Conservation (phyloP, 768 basidiomycete genomes). For the Mycena galopus region DNA sequence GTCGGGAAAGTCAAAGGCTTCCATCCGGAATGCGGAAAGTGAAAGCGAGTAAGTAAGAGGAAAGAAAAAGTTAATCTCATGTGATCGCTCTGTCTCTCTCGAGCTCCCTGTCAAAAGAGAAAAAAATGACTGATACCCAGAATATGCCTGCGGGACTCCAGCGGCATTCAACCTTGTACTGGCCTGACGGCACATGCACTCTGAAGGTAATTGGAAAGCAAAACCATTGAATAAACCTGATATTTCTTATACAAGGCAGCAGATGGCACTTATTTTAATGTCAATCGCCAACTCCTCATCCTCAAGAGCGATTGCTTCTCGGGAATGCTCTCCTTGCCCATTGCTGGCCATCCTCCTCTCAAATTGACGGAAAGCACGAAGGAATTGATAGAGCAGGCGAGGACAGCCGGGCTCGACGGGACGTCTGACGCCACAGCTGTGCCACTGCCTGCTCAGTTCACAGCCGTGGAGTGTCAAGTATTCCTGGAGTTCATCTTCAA, state of each 20-base stretch:
- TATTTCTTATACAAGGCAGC: background rate
- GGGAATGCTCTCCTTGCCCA: background rate
- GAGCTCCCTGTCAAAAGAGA: too few species aligned
- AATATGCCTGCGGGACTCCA: background rate
- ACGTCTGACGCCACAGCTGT: background rate
- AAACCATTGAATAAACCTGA: background rate
- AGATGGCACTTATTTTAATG: background rate
- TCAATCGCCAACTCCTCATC: background rate
- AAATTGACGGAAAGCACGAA: background rate
- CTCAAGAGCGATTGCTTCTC: background rate
- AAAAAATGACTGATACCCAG: background rate
- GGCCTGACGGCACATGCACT: constrained; percentile 3
- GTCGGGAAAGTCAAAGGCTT: background rate
- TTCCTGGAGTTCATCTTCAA: constrained; percentile 21
- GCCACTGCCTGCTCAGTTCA: background rate
- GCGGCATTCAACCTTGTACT: constrained; percentile 1
- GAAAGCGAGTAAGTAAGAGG: too few species aligned
- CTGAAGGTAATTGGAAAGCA: background rate
- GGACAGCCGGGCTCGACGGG: background rate
- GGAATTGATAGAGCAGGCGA: background rate
- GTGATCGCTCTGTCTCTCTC: too few species aligned
- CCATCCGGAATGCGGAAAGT: too few species aligned
- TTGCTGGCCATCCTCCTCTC: background rate
- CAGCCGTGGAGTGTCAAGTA: background rate
- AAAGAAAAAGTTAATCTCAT: background rate